phyloP scores from a whole-genome alignment of 208 protist species.

The Willaertia magna region DNA sequence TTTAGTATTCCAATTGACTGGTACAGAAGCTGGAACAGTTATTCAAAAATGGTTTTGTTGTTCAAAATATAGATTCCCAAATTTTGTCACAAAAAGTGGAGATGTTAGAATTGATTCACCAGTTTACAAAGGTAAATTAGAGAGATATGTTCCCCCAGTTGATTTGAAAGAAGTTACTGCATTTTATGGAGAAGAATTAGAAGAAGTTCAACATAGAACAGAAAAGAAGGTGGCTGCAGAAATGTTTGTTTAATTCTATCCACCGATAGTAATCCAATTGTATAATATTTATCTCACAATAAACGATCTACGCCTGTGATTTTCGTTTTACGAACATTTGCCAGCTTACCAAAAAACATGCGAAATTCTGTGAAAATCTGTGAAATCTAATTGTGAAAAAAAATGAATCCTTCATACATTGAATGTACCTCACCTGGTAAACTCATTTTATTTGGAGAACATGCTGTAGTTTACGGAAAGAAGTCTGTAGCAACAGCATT shows the following conservation, averaged over 20 bases:
- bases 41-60: neutral
- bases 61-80: neutral
- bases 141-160: neutral
- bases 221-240: neutral
- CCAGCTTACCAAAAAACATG: no score
- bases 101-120: neutral
- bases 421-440: slow-evolving; percentile 44
- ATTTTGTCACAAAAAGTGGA: neutral
- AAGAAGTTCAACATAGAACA: neutral
- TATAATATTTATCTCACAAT: no score
- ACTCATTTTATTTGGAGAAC: slow-evolving; percentile 76
- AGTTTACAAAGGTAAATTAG: neutral
- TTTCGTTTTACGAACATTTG: no score
- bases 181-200: neutral
- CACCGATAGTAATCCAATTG: no score
- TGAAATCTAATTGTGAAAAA: no score
- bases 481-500: slow-evolving; percentile 52
- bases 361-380: no score
- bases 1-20: neutral
- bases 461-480: slow-evolving; percentile 69
- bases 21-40: neutral
- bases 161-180: neutral
- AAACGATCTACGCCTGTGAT: no score
- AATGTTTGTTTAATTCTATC: no score
- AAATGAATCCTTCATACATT: no score